These are phyloP conservation scores for Cenchrus purpureus DNA, from an alignment of 176 grass and related monocot species.

Conservation along the genomic window DNA sequence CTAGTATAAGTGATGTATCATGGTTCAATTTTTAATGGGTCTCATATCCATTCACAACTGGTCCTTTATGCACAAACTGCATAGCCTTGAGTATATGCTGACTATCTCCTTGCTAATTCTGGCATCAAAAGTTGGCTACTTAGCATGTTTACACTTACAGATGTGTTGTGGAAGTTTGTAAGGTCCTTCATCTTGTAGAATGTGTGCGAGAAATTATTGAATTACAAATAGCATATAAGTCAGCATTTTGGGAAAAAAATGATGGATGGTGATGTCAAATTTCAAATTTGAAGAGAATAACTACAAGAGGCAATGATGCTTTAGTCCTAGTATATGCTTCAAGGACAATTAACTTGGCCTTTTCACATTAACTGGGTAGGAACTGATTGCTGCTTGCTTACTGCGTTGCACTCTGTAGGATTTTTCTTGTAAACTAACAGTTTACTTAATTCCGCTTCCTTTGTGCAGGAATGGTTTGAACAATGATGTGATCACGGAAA, in stretches of 20 bases:
- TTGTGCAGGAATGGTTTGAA: slow-evolving; percentile 80
- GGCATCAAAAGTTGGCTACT: not conserved
- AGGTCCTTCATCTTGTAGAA: not conserved
- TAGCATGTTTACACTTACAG: not conserved
- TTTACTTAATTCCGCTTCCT: not conserved
- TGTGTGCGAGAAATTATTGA: not conserved
- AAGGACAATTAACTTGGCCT: not conserved
- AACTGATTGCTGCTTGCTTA: not conserved
- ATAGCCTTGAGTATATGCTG: too few relatives aligned
- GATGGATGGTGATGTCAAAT: too few relatives aligned
- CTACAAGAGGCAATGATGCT: not conserved
- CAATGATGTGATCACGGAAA: slow-evolving; percentile 76
- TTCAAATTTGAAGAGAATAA: not conserved
- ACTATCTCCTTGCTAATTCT: not conserved
- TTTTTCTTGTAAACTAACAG: not conserved
- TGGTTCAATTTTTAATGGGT: not conserved
- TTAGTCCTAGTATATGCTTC: not conserved
- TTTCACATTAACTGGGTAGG: not conserved
- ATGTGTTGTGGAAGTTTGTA: not conserved
- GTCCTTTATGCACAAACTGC: not conserved
- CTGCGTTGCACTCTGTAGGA: not conserved
- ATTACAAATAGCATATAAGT: not conserved
- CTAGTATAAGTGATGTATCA: too few relatives aligned
- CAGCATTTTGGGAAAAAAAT: not conserved
- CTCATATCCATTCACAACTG: not conserved